phyloP scores from a whole-genome alignment of 1,284 basidiomycete species.

The Vanrija pseudolonga region DNA sequence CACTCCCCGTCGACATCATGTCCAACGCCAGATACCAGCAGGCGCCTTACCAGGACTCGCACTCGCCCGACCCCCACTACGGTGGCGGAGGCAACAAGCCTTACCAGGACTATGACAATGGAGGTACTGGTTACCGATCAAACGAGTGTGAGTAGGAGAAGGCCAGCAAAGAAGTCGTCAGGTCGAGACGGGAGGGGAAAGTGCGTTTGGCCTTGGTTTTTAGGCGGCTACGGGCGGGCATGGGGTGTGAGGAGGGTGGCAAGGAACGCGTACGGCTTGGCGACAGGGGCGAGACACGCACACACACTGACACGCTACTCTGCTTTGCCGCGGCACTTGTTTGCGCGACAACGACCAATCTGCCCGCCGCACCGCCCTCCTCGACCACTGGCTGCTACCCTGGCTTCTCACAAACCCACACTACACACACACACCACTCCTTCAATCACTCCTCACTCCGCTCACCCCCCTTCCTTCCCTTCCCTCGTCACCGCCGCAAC shows the following conservation, averaged over 20 bases:
- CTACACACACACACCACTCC: no score
- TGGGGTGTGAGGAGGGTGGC: no score
- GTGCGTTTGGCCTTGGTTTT: neutral
- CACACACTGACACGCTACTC: no score
- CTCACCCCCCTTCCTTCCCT: neutral
- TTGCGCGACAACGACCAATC: neutral
- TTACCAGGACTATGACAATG: neutral
- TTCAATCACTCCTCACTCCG: no score
- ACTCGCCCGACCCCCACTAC: conserved; percentile 8
- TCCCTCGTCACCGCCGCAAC: neutral
- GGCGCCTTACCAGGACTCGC: conserved; percentile 27
- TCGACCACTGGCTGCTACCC: no score
- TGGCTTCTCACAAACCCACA: neutral
- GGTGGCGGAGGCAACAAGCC: conserved; percentile 7
- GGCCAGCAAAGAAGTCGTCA: neutral
- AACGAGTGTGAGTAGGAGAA: conserved; percentile 15
- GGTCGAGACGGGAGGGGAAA: neutral
- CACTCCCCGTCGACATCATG: conserved; percentile 15
- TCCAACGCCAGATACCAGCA: conserved; percentile 31
- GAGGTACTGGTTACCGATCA: neutral
- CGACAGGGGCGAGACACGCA: no score
- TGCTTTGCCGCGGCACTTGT: no score
- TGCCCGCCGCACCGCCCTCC: neutral
- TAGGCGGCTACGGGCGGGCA: no score
- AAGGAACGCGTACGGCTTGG: no score